phyloP scores from a whole-genome alignment of 2,329 filamentous ascomycete species.

The Plectosphaerella cucumerina region DNA sequence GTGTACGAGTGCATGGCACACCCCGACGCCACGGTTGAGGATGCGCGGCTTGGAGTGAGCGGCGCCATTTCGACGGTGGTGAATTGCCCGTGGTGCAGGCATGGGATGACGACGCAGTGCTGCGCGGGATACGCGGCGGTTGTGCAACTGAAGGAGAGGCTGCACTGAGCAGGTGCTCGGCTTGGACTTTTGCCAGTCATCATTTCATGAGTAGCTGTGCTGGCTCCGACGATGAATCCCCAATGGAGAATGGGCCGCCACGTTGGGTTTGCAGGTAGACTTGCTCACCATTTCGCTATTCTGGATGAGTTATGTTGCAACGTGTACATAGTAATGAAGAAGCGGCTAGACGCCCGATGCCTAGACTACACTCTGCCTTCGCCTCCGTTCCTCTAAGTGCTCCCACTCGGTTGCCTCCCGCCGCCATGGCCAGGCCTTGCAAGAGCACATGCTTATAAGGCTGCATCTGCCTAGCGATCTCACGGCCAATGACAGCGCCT shows the following conservation, averaged over 20 bases:
- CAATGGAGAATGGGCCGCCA: not conserved
- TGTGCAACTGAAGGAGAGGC: constrained; percentile 60
- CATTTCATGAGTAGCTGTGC: not conserved
- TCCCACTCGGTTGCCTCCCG: no score
- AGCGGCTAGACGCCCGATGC: no score
- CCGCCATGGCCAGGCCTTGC: no score
- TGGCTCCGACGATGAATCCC: not conserved
- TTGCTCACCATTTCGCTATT: not conserved
- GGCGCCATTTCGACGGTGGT: constrained; percentile 58
- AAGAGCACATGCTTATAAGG: no score
- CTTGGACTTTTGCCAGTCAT: not conserved
- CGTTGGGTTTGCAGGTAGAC: not conserved
- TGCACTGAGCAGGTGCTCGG: constrained; percentile 37
- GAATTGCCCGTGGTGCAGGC: constrained; percentile 68
- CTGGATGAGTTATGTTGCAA: no score
- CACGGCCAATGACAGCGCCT: no score
- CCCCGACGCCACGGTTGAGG: constrained; percentile 50
- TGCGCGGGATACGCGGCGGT: constrained; percentile 66
- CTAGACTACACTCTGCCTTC: no score
- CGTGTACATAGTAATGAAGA: no score
- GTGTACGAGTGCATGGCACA: constrained; percentile 62
- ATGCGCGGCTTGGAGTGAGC: constrained; percentile 46
- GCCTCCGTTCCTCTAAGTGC: no score
- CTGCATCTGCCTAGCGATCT: no score
- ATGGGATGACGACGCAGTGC: constrained; percentile 65